Evolutionary conservation across 352 stramenopile genomes (phyloP).

Genomic region (Globisporangium radiosum): DNA sequence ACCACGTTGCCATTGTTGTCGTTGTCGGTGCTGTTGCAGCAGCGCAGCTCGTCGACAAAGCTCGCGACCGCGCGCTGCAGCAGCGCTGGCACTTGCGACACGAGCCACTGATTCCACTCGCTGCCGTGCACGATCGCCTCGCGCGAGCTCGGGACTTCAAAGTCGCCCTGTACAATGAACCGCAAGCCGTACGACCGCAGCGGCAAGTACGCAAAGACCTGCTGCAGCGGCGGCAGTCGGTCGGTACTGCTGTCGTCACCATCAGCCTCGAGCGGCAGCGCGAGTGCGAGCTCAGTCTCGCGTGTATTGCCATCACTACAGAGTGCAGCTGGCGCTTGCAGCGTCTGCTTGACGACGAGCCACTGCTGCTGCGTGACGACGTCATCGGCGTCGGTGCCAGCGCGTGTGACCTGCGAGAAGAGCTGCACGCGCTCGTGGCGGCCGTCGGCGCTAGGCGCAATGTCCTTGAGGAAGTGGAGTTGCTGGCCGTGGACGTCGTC

Average conservation of each 20-base stretch:
- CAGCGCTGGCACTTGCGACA: constrained; percentile 58
- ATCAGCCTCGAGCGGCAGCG: constrained; percentile 26
- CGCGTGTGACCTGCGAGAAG: constrained; percentile 23
- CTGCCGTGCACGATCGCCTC: constrained; percentile 79
- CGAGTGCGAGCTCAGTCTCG: constrained; percentile 52
- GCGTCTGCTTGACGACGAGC: constrained; percentile 46
- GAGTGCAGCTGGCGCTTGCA: constrained; percentile 22
- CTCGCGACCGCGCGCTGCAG: constrained; percentile 20
- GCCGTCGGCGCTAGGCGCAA: constrained; percentile 1
- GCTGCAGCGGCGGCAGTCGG: constrained; percentile 47
- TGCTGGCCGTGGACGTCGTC: constrained; percentile 29
- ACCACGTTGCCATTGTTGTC: background rate
- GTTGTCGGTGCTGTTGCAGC: background rate
- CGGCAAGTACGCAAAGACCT: constrained; percentile 82
- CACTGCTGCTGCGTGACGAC: constrained; percentile 37
- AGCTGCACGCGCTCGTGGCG: constrained; percentile 27
- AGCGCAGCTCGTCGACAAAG: constrained; percentile 13
- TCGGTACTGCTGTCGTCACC: constrained; percentile 2
- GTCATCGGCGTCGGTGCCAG: constrained; percentile 1
- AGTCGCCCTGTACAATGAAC: constrained; percentile 85
- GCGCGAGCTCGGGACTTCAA: constrained; percentile 79
- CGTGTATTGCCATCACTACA: constrained; percentile 7
- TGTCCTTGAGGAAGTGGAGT: constrained; percentile 41
- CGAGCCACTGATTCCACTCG: constrained; percentile 87
- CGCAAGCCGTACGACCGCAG: constrained; percentile 76